phyloP scores from a whole-genome alignment of 2,329 filamentous ascomycete genomes.

The Thelonectria olida region DNA sequence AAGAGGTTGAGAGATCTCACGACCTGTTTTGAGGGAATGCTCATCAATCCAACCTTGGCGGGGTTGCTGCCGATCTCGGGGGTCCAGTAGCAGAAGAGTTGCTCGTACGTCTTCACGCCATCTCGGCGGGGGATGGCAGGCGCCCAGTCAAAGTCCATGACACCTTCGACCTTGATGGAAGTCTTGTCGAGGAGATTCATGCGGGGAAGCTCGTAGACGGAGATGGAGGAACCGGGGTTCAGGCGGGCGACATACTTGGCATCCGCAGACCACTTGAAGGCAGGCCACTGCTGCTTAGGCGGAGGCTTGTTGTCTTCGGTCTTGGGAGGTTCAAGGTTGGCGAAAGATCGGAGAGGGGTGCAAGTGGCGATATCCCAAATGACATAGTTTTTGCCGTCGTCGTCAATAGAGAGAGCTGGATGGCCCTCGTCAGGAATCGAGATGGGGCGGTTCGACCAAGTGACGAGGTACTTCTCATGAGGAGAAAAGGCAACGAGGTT shows the following conservation, averaged over 20 bases:
- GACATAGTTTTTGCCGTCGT: constrained; percentile 99
- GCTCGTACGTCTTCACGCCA: constrained; percentile 90
- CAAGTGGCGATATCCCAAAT: constrained; percentile 96
- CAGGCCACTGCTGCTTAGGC: constrained; percentile 96
- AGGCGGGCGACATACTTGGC: constrained; percentile 96
- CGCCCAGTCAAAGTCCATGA: constrained; percentile 98
- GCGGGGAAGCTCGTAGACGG: constrained; percentile 86
- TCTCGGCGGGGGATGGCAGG: constrained; percentile 84
- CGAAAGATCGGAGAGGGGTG: constrained; percentile 91
- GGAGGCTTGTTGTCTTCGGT: constrained; percentile 67
- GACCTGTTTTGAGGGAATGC: constrained; percentile 91
- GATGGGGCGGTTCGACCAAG: constrained; percentile 96
- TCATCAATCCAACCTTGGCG: constrained; percentile 96
- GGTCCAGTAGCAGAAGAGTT: constrained; percentile 98
- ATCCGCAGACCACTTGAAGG: constrained; percentile 99
- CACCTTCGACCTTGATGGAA: constrained; percentile 93
- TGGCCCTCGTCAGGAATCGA: constrained; percentile 89
- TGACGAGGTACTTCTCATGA: constrained; percentile 89
- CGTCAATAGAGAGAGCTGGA: constrained; percentile 84
- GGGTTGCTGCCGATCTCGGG: constrained; percentile 98
- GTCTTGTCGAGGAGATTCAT: constrained; percentile 93
- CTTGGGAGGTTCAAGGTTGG: constrained; percentile 82
- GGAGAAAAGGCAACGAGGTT: constrained; percentile 98
- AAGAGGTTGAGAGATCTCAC: constrained; percentile 96
- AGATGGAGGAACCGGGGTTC: constrained; percentile 87